phyloP scores from a whole-genome alignment of 1,284 basidiomycete genomes.

The Phenoliferia sp. region DNA sequence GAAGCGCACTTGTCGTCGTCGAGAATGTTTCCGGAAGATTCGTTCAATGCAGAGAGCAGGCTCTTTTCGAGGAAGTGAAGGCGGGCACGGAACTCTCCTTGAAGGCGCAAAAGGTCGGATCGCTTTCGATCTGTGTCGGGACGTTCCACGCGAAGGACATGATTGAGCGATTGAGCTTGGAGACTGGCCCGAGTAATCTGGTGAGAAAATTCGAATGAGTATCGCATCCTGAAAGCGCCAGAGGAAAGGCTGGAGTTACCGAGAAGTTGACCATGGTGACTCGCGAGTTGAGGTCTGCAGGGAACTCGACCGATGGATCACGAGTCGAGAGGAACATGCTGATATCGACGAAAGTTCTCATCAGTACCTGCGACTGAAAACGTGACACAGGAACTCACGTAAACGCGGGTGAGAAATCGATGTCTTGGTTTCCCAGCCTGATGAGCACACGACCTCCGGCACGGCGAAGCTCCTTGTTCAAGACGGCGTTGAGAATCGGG shows the following conservation, averaged over 20 bases:
- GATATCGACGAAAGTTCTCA: background rate
- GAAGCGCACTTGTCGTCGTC: conserved; percentile 78
- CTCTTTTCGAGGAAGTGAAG: conserved; percentile 89
- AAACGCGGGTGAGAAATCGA: conserved; percentile 98
- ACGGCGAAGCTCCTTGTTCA: conserved; percentile 89
- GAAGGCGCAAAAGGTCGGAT: conserved; percentile 96
- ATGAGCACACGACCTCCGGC: conserved; percentile 92
- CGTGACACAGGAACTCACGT: conserved; percentile 47
- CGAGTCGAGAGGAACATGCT: conserved; percentile 94
- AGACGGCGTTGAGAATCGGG: conserved; percentile 93
- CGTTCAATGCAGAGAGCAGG: conserved; percentile 91
- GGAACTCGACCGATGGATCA: conserved; percentile 95
- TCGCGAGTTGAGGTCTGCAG: conserved; percentile 96
- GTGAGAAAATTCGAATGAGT: no score
- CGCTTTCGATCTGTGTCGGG: conserved; percentile 95
- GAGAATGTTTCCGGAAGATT: conserved; percentile 92
- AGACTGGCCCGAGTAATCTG: conserved; percentile 79
- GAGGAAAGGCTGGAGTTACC: conserved; percentile 57
- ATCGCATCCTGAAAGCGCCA: no score
- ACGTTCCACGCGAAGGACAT: conserved; percentile 92
- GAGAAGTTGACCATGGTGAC: conserved; percentile 99
- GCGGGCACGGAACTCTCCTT: conserved; percentile 93
- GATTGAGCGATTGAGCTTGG: conserved; percentile 95
- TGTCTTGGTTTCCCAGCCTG: conserved; percentile 95
- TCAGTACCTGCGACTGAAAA: background rate